phyloP scores from a whole-genome alignment of 768 basidiomycete genomes.

The Glaciozyma martinii region DNA sequence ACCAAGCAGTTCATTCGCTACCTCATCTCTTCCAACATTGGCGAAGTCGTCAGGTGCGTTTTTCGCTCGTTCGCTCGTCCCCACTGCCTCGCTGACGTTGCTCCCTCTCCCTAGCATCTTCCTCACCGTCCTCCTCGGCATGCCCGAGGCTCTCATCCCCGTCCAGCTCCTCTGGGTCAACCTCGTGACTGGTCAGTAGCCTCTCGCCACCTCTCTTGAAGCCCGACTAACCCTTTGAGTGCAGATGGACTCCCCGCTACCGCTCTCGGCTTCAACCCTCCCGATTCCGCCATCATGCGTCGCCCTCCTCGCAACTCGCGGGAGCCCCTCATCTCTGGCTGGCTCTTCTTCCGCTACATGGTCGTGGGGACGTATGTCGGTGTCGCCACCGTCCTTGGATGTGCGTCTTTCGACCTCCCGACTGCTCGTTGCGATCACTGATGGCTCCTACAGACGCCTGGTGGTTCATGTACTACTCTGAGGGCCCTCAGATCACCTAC shows the following conservation, averaged over 20 bases:
- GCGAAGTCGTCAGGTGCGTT: slow-evolving; percentile 64
- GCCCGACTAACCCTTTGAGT: background rate
- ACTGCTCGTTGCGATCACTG: background rate
- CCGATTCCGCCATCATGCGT: slow-evolving; percentile 86
- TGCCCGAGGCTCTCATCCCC: slow-evolving; percentile 98
- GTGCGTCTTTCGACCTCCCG: background rate
- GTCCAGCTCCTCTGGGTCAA: slow-evolving; percentile 99
- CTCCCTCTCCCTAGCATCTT: slow-evolving; percentile 57
- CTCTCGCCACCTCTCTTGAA: slow-evolving; percentile 37
- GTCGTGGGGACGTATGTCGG: slow-evolving; percentile 90
- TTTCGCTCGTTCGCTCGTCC: background rate
- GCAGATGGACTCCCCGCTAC: slow-evolving; percentile 69
- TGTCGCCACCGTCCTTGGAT: slow-evolving; percentile 88
- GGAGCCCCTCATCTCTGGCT: slow-evolving; percentile 81
- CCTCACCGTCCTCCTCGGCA: slow-evolving; percentile 89
- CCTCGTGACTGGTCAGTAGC: slow-evolving; percentile 84
- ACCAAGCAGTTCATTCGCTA: slow-evolving; percentile 99
- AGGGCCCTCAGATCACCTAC: slow-evolving; percentile 87
- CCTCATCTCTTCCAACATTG: slow-evolving; percentile 92
- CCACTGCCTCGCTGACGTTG: background rate
- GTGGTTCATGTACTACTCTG: slow-evolving; percentile 92
- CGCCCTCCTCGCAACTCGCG: slow-evolving; percentile 80
- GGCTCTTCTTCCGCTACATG: slow-evolving; percentile 95
- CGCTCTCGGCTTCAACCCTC: slow-evolving; percentile 93
- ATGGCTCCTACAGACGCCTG: slow-evolving; percentile 54